These are phyloP conservation scores for Dioszegia crocea DNA, from an alignment of 768 basidiomycete genomes.

Conservation along the genomic window DNA sequence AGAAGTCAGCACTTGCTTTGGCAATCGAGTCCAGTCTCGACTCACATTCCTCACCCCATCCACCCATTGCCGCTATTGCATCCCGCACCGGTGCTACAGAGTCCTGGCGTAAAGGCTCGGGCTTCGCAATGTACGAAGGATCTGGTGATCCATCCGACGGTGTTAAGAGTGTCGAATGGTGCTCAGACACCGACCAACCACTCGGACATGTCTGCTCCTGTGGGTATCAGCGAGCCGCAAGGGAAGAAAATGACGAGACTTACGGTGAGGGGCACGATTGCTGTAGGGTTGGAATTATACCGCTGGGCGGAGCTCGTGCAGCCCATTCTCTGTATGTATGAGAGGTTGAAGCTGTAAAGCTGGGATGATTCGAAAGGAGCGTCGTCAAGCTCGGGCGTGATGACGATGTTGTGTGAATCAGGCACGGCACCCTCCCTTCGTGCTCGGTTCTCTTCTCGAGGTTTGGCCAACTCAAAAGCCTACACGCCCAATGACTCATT, in stretches of 20 bases:
- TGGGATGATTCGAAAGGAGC: too few relatives aligned
- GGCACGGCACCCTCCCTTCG: conserved; percentile 3
- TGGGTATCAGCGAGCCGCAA: not conserved
- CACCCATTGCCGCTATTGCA: conserved; percentile 19
- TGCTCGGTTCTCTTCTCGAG: too few relatives aligned
- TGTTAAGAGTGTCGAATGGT: not conserved
- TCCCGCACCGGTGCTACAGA: conserved; percentile 17
- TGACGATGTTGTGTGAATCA: conserved; percentile 7
- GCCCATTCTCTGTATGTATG: not conserved
- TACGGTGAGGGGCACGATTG: conserved; percentile 1
- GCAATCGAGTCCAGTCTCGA: not conserved
- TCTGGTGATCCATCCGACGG: not conserved
- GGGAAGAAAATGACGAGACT: not conserved
- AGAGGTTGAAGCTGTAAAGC: too few relatives aligned
- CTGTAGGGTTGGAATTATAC: not conserved
- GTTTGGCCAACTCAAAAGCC: too few relatives aligned
- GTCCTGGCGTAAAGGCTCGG: conserved; percentile 2
- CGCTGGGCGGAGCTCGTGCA: not conserved
- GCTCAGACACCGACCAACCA: conserved; percentile 1
- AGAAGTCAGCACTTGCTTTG: not conserved
- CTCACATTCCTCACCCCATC: conserved; percentile 25
- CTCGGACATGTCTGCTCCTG: not conserved
- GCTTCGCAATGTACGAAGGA: not conserved
- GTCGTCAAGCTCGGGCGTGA: too few relatives aligned
- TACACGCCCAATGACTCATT: too few relatives aligned